These are phyloP conservation scores for Tetragonia tetragonoides DNA, from an alignment of 148 eudicot species.

Conservation along the genomic window DNA sequence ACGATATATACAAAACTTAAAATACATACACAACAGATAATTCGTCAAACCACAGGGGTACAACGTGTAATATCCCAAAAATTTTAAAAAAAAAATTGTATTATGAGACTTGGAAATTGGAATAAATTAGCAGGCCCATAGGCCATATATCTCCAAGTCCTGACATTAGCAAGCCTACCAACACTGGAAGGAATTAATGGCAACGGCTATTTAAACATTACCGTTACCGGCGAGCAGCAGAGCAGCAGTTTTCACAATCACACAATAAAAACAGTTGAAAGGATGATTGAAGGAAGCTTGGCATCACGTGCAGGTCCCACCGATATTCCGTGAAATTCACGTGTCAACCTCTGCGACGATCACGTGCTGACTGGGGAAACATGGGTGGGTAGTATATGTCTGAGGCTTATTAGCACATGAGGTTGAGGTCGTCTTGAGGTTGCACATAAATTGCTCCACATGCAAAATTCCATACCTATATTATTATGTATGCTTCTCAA, in stretches of 20 bases:
- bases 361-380: conserved; percentile 19
- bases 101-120: too few relatives aligned
- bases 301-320: conserved; percentile 27
- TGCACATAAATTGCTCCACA: conserved; percentile 17
- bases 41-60: too few relatives aligned
- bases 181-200: not conserved
- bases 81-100: too few relatives aligned
- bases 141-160: too few relatives aligned
- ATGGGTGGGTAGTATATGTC: not conserved
- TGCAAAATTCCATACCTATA: not conserved
- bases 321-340: conserved; percentile 20
- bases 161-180: too few relatives aligned
- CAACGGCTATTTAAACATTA: conserved; percentile 14
- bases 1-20: too few relatives aligned
- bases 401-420: not conserved
- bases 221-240: conserved; percentile 6
- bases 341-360: conserved; percentile 25
- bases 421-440: not conserved
- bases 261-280: conserved; percentile 12
- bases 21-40: too few relatives aligned
- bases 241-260: not conserved
- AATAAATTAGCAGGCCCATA: too few relatives aligned
- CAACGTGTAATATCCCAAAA: too few relatives aligned
- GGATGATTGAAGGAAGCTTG: not conserved
- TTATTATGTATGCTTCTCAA: too few relatives aligned